phyloP scores from a whole-genome alignment of 2,329 filamentous ascomycete genomes.

The Diaporthe sp. region DNA sequence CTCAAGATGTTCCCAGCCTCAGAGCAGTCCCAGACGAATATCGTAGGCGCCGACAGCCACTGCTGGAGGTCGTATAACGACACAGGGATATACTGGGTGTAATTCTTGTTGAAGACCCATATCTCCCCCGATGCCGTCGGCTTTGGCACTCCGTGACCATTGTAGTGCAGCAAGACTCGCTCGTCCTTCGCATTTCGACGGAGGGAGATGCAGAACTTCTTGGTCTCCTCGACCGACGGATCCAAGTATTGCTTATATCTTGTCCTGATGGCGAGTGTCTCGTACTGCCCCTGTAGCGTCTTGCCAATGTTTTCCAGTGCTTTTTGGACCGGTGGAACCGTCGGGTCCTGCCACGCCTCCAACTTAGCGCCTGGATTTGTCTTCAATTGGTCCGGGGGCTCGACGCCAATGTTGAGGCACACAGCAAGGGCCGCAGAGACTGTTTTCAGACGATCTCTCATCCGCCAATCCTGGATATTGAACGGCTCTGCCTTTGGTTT shows the following conservation, averaged over 20 bases:
- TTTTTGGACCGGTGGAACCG: constrained; percentile 82
- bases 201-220: constrained; percentile 93
- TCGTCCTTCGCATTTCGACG: constrained; percentile 96
- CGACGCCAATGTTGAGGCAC: constrained; percentile 96
- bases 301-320: constrained; percentile 96
- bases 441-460: constrained; percentile 96
- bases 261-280: constrained; percentile 94
- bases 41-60: constrained; percentile 94
- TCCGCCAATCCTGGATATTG: constrained; percentile 92
- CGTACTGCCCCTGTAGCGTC: constrained; percentile 94
- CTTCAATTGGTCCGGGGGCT: constrained; percentile 96
- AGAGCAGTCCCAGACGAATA: constrained; percentile 98
- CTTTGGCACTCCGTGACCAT: constrained; percentile 96
- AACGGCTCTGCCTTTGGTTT: constrained; percentile 79
- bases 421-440: constrained; percentile 95
- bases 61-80: constrained; percentile 95
- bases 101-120: constrained; percentile 99
- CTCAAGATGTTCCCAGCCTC: constrained; percentile 95
- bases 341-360: constrained; percentile 97
- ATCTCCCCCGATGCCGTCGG: constrained; percentile 97
- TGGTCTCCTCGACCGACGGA: constrained; percentile 96
- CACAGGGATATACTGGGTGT: constrained; percentile 98
- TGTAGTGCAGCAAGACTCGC: constrained; percentile 97
- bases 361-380: constrained; percentile 93
- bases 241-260: constrained; percentile 98